These are phyloP conservation scores for Phyllosticta citribraziliensis DNA, from an alignment of 2,329 filamentous ascomycete genomes.

Conservation along the genomic window DNA sequence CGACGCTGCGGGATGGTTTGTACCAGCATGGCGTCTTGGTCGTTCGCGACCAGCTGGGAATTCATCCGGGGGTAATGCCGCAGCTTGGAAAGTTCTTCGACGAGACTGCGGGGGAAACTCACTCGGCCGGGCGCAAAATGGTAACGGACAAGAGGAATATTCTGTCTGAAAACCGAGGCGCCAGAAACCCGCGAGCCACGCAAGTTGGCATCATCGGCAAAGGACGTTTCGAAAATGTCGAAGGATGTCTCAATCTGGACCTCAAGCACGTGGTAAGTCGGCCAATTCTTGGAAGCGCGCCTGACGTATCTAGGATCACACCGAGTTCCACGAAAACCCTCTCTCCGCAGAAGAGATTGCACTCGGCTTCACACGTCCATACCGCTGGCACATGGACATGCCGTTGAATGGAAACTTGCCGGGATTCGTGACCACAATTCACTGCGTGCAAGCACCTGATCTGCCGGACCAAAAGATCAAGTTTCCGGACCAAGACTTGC, in stretches of 20 bases:
- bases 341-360: conserved; percentile 12
- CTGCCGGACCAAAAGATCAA: conserved; percentile 17
- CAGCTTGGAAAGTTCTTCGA: conserved; percentile 15
- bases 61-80: conserved; percentile 12
- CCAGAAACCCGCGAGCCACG: conserved; percentile 12
- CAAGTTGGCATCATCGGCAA: conserved; percentile 16
- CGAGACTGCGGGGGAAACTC: conserved; percentile 11
- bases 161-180: conserved; percentile 7
- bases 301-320: conserved; percentile 9
- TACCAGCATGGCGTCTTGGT: conserved; percentile 16
- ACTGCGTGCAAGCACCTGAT: conserved; percentile 15
- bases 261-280: conserved; percentile 13
- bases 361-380: conserved; percentile 18
- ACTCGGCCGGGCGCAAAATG: conserved; percentile 15
- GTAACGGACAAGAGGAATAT: conserved; percentile 13
- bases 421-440: conserved; percentile 19
- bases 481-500: conserved; percentile 13
- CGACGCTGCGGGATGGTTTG: conserved; percentile 11
- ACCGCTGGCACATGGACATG: conserved; percentile 24
- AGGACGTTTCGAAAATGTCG: conserved; percentile 13
- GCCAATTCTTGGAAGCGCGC: too few relatives aligned
- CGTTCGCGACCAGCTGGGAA: conserved; percentile 13
- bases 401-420: conserved; percentile 21
- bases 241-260: conserved; percentile 13
- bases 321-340: conserved; percentile 23